These are phyloP conservation scores for Leccinellum rugosiceps DNA, from an alignment of 768 basidiomycete genomes.

Conservation along the genomic window DNA sequence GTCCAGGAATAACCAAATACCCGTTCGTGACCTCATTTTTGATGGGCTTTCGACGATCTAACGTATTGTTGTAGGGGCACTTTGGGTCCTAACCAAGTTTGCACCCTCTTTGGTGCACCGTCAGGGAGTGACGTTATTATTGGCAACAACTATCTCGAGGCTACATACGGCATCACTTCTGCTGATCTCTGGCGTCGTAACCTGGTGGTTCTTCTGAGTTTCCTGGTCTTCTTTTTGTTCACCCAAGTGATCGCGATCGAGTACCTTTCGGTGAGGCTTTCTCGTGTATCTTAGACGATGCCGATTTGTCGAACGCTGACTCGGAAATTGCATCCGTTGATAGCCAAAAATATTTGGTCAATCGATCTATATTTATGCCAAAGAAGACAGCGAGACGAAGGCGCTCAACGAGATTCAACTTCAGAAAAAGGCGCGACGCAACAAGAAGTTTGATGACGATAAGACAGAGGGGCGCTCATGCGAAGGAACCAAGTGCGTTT, in stretches of 20 bases:
- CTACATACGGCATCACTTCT: constrained; percentile 46
- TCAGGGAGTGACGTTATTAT: constrained; percentile 53
- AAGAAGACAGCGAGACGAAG: constrained; percentile 52
- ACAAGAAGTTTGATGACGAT: constrained; percentile 30
- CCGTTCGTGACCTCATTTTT: constrained; percentile 42
- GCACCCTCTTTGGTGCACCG: constrained; percentile 67
- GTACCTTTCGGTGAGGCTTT: constrained; percentile 50
- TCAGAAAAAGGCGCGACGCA: constrained; percentile 48
- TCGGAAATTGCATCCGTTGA: not conserved
- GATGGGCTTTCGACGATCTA: not conserved
- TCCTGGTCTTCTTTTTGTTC: constrained; percentile 66
- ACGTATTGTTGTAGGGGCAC: constrained; percentile 37
- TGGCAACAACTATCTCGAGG: constrained; percentile 61
- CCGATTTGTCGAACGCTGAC: not conserved
- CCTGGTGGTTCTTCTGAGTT: constrained; percentile 67
- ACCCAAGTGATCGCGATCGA: constrained; percentile 68
- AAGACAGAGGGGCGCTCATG: constrained; percentile 20
- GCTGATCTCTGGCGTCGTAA: constrained; percentile 64
- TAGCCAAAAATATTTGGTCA: constrained; percentile 34
- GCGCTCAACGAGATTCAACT: constrained; percentile 50
- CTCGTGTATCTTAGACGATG: not conserved
- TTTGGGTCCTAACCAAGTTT: constrained; percentile 69
- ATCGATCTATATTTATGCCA: constrained; percentile 57
- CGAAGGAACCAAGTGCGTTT: constrained; percentile 15
- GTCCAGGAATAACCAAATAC: constrained; percentile 52